phyloP scores from a whole-genome alignment of 2,329 filamentous ascomycete species.

The Cytospora piceae region DNA sequence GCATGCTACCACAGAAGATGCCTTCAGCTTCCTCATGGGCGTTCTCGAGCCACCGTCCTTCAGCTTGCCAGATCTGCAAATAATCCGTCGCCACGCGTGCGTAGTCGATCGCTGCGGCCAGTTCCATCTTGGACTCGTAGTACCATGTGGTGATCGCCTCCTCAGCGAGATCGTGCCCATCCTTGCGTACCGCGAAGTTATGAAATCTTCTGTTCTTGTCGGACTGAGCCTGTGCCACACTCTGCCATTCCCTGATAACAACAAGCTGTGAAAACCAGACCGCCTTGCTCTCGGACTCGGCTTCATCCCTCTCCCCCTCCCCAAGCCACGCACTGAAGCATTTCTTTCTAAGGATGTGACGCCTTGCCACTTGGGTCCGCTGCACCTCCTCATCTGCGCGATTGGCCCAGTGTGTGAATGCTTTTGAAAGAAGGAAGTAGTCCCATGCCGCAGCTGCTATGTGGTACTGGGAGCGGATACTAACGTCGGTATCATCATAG shows the following conservation, averaged over 20 bases:
- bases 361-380: conserved; percentile 68
- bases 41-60: conserved; percentile 24
- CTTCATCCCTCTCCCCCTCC: conserved; percentile 45
- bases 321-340: conserved; percentile 73
- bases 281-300: conserved; percentile 59
- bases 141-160: conserved; percentile 40
- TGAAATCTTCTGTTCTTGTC: conserved; percentile 32
- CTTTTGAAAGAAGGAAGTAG: conserved; percentile 66
- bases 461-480: conserved; percentile 28
- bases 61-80: conserved; percentile 34
- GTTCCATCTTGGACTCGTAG: conserved; percentile 34
- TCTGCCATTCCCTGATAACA: conserved; percentile 37
- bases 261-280: conserved; percentile 40
- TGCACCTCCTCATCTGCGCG: conserved; percentile 66
- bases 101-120: conserved; percentile 34
- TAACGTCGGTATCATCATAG: conserved; percentile 42
- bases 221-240: conserved; percentile 30
- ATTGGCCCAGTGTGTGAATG: conserved; percentile 71
- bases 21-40: conserved; percentile 27
- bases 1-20: conserved; percentile 26
- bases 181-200: conserved; percentile 37
- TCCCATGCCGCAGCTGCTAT: conserved; percentile 62
- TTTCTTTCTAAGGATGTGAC: conserved; percentile 70
- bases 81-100: conserved; percentile 25
- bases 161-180: conserved; percentile 37